These are phyloP conservation scores for Tolypocladium album DNA, from an alignment of 2,329 filamentous ascomycete genomes.

Conservation along the genomic window DNA sequence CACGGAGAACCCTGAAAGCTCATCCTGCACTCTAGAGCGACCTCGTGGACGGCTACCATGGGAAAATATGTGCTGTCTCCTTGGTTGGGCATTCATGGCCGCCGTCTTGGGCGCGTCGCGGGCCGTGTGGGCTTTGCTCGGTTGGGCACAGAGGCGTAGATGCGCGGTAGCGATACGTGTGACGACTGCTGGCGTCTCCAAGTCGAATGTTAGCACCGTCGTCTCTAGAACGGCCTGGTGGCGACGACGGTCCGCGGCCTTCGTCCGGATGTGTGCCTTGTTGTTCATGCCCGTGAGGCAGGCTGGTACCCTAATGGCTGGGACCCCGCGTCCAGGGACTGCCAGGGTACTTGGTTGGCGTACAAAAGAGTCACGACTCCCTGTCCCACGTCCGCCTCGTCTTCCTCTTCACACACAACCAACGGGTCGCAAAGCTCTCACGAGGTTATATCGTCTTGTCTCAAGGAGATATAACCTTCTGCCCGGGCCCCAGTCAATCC, in stretches of 20 bases:
- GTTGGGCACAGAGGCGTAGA: background rate
- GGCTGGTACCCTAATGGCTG: slow-evolving; percentile 4
- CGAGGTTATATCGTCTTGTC: slow-evolving; percentile 38
- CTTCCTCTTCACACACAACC: slow-evolving; percentile 38
- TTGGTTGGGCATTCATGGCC: background rate
- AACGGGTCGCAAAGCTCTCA: slow-evolving; percentile 47
- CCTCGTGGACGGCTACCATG: background rate
- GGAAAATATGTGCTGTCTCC: background rate
- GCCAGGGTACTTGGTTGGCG: background rate
- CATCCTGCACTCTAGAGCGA: background rate
- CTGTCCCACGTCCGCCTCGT: slow-evolving; percentile 3
- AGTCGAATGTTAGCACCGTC: background rate
- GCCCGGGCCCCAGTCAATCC: slow-evolving; percentile 44
- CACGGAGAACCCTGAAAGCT: background rate
- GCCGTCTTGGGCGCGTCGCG: background rate
- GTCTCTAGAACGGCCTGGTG: background rate
- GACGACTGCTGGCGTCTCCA: background rate
- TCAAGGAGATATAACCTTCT: slow-evolving; percentile 32
- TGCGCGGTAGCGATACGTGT: background rate
- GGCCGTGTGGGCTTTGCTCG: background rate
- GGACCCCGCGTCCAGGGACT: slow-evolving; percentile 2
- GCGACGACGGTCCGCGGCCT: background rate
- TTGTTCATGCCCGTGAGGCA: slow-evolving; percentile 1
- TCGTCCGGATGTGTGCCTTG: background rate
- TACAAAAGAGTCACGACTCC: slow-evolving; percentile 4